Base-by-base conservation (phyloP, 768 basidiomycete species). In the Erythrobasidium yunnanense region DNA sequence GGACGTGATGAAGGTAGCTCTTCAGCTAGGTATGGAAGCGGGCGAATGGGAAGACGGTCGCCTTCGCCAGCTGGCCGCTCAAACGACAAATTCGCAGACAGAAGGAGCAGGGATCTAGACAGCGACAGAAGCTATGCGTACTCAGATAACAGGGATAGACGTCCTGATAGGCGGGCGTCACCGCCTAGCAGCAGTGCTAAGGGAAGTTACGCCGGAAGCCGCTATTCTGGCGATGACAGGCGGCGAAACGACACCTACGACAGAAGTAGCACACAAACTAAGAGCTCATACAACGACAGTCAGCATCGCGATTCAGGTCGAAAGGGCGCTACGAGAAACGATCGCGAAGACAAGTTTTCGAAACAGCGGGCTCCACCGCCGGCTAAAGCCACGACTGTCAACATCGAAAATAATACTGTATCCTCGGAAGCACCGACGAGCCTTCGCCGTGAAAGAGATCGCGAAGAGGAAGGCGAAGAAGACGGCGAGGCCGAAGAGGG, bases 41-140 rank as follows among this genome's bases (percentile, higher is more conserved):
- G n/a, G n/a, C n/a, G n/a, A n/a, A n/a, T n/a, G n/a, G n/a, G 56
- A 35, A 47, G 60, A 63, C 46, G 25, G 60, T 22, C n/a, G 38
- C 42, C n/a, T n/a, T n/a, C n/a, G n/a, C n/a, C n/a, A n/a, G n/a
- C n/a, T n/a, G n/a, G n/a, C n/a, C n/a, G n/a, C n/a, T n/a, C n/a
- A n/a, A n/a, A n/a, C n/a, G n/a, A n/a, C n/a, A n/a, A n/a, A n/a
- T n/a, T n/a, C n/a, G n/a, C n/a, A n/a, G n/a, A n/a, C n/a, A n/a
- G n/a, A n/a, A n/a, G n/a, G n/a, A n/a, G n/a, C n/a, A n/a, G n/a
- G n/a, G n/a, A n/a, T n/a, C 7, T 49, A 25, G 47, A 60, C 6
- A 38, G 47, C 20, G 7, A 45, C 42, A 46, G 30, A 18, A 47
- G 42, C 57, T 45, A 60, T 60, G 42, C 57, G 23, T 45, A 27